Evolutionary conservation across 495 filamentous ascomycete species (phyloP).

Genomic region (Podospora pseudoanserina): DNA sequence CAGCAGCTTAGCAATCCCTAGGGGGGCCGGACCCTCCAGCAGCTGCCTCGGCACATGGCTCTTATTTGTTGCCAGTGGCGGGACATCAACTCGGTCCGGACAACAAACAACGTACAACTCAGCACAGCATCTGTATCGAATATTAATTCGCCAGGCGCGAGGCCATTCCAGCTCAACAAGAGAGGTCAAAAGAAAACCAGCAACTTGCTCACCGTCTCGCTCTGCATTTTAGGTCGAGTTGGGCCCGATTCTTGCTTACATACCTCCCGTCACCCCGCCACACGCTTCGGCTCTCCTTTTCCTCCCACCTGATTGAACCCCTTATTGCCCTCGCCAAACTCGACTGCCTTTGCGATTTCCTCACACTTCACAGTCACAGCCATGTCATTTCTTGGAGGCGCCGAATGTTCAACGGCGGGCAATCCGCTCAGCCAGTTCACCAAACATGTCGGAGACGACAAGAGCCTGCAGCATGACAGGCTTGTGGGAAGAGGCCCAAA

Average conservation of each 20-base stretch:
- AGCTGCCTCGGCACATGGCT: background rate
- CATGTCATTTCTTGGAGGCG: slow-evolving; percentile 94
- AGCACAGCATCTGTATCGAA: background rate
- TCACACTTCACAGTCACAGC: slow-evolving; percentile 7
- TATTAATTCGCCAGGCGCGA: background rate
- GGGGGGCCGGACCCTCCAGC: background rate
- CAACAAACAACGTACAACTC: background rate
- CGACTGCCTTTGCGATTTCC: background rate
- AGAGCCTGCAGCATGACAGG: slow-evolving; percentile 85
- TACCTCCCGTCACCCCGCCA: background rate
- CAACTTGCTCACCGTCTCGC: background rate
- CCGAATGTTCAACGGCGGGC: slow-evolving; percentile 93
- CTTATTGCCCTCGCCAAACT: background rate
- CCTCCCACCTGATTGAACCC: background rate
- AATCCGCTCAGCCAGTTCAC: slow-evolving; percentile 96
- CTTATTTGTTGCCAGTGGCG: background rate
- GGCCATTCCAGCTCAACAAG: background rate
- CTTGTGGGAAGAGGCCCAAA: slow-evolving; percentile 67
- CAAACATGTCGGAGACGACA: slow-evolving; percentile 93
- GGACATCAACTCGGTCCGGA: background rate
- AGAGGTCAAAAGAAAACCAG: background rate
- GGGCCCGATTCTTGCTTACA: background rate
- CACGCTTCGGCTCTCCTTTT: background rate
- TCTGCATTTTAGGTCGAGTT: background rate
- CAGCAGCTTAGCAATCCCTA: background rate